Conservation (phyloP, 176 grass and related monocot genomes). For the Phoenix dactylifera region DNA sequence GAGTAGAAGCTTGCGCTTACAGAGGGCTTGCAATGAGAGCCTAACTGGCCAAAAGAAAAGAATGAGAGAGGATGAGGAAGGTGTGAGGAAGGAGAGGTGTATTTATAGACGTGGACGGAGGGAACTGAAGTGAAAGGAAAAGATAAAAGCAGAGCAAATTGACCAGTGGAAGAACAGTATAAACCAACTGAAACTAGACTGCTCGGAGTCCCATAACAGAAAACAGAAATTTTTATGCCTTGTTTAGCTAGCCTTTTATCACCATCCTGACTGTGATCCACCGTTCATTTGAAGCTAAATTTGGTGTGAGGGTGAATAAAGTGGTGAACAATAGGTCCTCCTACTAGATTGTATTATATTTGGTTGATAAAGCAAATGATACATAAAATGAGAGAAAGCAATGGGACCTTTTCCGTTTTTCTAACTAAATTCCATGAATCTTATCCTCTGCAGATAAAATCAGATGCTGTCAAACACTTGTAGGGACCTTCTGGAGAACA, state of each 20-base stretch:
- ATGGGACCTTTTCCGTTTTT: background rate
- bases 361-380: background rate
- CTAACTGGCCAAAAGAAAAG: background rate
- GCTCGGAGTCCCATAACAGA: background rate
- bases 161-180: background rate
- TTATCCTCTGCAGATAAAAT: background rate
- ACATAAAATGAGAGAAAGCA: background rate
- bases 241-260: background rate
- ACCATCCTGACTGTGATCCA: background rate
- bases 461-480: too few species aligned
- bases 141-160: background rate
- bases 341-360: background rate
- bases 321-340: too few species aligned
- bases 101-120: slow-evolving; percentile 10
- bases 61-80: background rate
- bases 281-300: too few species aligned
- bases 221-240: background rate
- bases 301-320: too few species aligned
- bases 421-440: background rate
- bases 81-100: background rate
- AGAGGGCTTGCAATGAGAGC: too few species aligned
- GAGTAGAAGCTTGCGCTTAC: too few species aligned
- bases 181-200: slow-evolving; percentile 4
- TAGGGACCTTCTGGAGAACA: too few species aligned
- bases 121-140: background rate